Percentiles rank a stretch among this genome's conserved stretches.
phyloP scores from a whole-genome alignment of 169 alveolate genomes.

The Eimeria maxima region DNA sequence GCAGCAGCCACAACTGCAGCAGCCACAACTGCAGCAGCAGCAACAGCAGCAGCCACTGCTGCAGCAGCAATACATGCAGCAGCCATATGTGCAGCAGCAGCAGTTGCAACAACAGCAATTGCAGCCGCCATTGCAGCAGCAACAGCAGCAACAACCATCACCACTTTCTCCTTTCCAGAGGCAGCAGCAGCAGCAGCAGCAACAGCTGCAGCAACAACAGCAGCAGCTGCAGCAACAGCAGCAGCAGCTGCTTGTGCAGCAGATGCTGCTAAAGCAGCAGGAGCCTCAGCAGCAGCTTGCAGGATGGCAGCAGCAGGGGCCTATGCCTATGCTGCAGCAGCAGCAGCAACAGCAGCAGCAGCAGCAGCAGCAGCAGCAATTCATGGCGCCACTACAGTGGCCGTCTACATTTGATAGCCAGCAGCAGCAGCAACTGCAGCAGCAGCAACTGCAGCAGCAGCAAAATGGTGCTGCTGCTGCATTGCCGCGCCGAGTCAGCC shows the following conservation, averaged over 20 bases:
- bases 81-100: not conserved
- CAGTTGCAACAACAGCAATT: not conserved
- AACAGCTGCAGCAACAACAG: not conserved
- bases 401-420: not conserved
- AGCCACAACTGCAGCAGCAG: not conserved
- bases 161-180: not conserved
- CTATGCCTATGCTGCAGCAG: not conserved
- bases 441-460: not conserved
- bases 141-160: not conserved
- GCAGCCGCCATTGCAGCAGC: not conserved
- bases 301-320: not conserved
- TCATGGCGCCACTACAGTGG: not conserved
- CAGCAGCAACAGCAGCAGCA: slow-evolving; percentile 5
- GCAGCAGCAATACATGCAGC: not conserved
- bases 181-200: slow-evolving; percentile 36
- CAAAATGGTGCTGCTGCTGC: not conserved
- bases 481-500: not conserved
- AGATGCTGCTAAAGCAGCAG: not conserved
- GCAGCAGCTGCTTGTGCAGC: not conserved
- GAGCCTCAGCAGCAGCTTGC: not conserved
- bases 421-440: not conserved
- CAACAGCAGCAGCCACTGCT: not conserved
- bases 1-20: not conserved
- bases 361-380: slow-evolving; percentile 5
- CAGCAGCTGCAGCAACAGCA: not conserved